Conservation (phyloP, 345 rosid species). For the Boechera divaricarpa region DNA sequence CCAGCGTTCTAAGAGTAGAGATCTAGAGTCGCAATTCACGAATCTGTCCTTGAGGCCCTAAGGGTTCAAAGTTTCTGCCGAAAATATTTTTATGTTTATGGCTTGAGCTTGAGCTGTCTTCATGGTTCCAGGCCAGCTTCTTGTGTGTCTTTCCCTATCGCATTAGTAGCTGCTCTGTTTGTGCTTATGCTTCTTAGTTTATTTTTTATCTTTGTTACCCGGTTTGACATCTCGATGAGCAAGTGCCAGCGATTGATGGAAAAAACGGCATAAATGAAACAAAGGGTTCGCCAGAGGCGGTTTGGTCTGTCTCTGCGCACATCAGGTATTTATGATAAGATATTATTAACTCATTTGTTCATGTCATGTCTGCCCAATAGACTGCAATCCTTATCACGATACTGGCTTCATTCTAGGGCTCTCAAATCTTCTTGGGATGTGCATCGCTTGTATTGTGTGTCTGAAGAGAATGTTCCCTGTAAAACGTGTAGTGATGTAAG, state of each 20-base stretch:
- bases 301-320: not conserved
- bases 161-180: slow-evolving; percentile 13
- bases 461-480: slow-evolving; percentile 15
- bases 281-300: not conserved
- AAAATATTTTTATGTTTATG: slow-evolving; percentile 7
- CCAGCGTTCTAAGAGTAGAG: slow-evolving; percentile 72
- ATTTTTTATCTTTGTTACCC: slow-evolving; percentile 3
- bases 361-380: slow-evolving; percentile 7
- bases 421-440: slow-evolving; percentile 21
- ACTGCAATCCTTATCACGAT: slow-evolving; percentile 16
- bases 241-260: slow-evolving; percentile 16
- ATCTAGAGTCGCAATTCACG: slow-evolving; percentile 81
- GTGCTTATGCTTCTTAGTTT: slow-evolving; percentile 5
- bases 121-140: slow-evolving; percentile 26
- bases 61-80: slow-evolving; percentile 14
- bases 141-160: slow-evolving; percentile 4
- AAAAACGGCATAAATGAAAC: not conserved
- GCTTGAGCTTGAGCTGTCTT: slow-evolving; percentile 31
- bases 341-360: slow-evolving; percentile 26
- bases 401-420: slow-evolving; percentile 18
- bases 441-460: slow-evolving; percentile 3
- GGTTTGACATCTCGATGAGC: slow-evolving; percentile 28
- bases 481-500: slow-evolving; percentile 16
- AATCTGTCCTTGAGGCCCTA: slow-evolving; percentile 64
- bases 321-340: slow-evolving; percentile 29